Evolutionary conservation across 1,284 basidiomycete species (phyloP), one percentile per base, ranked within the genome.

Genomic region (Boletus semigastroideus): DNA sequence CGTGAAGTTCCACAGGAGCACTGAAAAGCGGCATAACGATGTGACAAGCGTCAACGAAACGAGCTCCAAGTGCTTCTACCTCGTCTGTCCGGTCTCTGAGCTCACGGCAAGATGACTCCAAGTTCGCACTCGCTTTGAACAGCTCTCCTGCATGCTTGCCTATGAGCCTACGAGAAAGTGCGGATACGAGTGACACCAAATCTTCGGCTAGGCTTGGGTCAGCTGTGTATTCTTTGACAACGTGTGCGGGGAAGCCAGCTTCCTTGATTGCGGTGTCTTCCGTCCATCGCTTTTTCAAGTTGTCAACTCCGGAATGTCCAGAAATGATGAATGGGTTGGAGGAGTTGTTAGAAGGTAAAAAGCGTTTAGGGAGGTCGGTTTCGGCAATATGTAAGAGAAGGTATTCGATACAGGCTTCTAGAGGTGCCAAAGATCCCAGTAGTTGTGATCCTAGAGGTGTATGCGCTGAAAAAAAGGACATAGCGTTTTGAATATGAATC

Each of bases 201-300:
- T 75, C 73, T 59, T 79, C 74, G 44, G 67, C 66, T 49, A 74
- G 61, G 42, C 58, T 68, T 37, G 65, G 63, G 58, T 75, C 67
- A 9, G 63, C 60, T 46, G 82, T 74, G 49, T 75, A 79, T 27
- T 78, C 74, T 60, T 82, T 83, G 14, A 94, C 90, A 10, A 80
- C 74, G 53, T 87, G 82, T 1, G 80, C 72, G 8, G 94, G 94
- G 74, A 87, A 94, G 3, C 94, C 94, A 39, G 87, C 90, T 63
- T 90, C 82, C 64, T 92, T 93, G 50, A 87, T 78, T 3, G 92
- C 83, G 62, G 86, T 84, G 49, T 97, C 92, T 55, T 87, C 82
- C 2, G 89, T 72, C 95, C 95, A 98, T 14, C 89, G 79, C 49
- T 74, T 78, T 56, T 86, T 87, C 17, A 97, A 69, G 52, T 86